A percentile compares a stretch with the other conserved stretches of the same genome.
Evolutionary conservation across 345 rosid genomes (phyloP).

Genomic region (Gossypium ekmanianum): DNA sequence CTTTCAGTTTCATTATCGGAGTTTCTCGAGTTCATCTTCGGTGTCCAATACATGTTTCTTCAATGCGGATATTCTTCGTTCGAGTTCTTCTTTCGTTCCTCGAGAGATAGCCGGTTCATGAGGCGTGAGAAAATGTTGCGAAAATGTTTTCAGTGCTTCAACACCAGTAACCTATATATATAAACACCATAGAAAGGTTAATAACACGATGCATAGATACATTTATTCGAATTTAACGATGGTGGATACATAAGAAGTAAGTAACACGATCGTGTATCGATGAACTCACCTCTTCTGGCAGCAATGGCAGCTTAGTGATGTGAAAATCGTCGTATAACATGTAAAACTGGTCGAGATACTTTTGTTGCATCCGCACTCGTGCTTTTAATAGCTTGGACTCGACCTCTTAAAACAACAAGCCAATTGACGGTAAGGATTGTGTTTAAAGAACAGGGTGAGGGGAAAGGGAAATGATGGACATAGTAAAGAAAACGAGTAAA

Average conservation of each 20-base stretch:
- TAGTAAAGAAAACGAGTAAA: not conserved
- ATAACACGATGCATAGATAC: slow-evolving; percentile 5
- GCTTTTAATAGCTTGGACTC: slow-evolving; percentile 90
- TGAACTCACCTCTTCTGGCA: slow-evolving; percentile 82
- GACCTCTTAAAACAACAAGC: slow-evolving; percentile 40
- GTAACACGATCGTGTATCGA: not conserved
- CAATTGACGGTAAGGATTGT: slow-evolving; percentile 7
- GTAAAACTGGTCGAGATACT: slow-evolving; percentile 97
- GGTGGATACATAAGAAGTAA: not conserved
- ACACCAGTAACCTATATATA: slow-evolving; percentile 80
- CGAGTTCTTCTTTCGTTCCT: slow-evolving; percentile 54
- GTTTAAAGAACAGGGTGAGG: not conserved
- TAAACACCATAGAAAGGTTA: not conserved
- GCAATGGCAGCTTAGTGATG: slow-evolving; percentile 89
- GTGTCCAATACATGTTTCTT: slow-evolving; percentile 55
- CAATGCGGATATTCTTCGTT: slow-evolving; percentile 46
- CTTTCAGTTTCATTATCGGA: slow-evolving; percentile 49
- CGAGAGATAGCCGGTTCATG: slow-evolving; percentile 45
- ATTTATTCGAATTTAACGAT: not conserved
- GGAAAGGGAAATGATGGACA: slow-evolving; percentile 7
- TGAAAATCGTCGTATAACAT: slow-evolving; percentile 96
- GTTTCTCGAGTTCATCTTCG: slow-evolving; percentile 69
- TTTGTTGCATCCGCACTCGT: slow-evolving; percentile 94
- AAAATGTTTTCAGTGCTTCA: slow-evolving; percentile 75
- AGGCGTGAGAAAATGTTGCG: slow-evolving; percentile 54